A percentile compares a stretch with the other conserved stretches of the same genome.
Evolutionary conservation across 768 basidiomycete species (phyloP).

Genomic region (Leccinum uliginosum): DNA sequence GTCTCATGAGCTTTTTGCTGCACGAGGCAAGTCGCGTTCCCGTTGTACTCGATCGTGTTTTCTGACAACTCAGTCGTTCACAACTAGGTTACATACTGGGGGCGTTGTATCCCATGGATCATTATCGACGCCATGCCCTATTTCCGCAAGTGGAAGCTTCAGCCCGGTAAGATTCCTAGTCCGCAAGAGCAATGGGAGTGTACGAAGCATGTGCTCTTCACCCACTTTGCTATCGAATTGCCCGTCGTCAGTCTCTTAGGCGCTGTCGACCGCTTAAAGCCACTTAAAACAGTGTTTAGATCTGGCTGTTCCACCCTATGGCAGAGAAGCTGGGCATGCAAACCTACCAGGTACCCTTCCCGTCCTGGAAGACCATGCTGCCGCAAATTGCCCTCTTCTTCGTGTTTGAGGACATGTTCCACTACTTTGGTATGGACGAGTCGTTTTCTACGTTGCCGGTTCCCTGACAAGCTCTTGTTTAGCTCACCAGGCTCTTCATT

Average conservation of each 20-base stretch:
- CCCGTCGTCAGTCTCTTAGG: constrained; percentile 58
- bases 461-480: background rate
- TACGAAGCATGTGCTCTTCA: constrained; percentile 89
- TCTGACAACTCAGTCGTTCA: background rate
- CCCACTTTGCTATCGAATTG: constrained; percentile 93
- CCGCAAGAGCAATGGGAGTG: constrained; percentile 88
- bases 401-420: constrained; percentile 94
- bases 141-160: constrained; percentile 92
- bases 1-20: constrained; percentile 85
- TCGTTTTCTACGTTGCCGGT: background rate
- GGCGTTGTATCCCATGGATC: constrained; percentile 91
- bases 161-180: constrained; percentile 80
- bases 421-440: constrained; percentile 67
- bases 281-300: constrained; percentile 40
- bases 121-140: constrained; percentile 93
- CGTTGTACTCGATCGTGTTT: background rate
- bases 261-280: background rate
- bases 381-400: constrained; percentile 87
- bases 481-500: constrained; percentile 91
- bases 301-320: constrained; percentile 88
- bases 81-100: constrained; percentile 88
- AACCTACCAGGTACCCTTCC: constrained; percentile 93
- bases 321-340: constrained; percentile 85
- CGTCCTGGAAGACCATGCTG: constrained; percentile 60
- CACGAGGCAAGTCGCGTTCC: constrained; percentile 70